Conservation (phyloP, 371 early-diverging fungal species). For the Nosema bombycis region DNA sequence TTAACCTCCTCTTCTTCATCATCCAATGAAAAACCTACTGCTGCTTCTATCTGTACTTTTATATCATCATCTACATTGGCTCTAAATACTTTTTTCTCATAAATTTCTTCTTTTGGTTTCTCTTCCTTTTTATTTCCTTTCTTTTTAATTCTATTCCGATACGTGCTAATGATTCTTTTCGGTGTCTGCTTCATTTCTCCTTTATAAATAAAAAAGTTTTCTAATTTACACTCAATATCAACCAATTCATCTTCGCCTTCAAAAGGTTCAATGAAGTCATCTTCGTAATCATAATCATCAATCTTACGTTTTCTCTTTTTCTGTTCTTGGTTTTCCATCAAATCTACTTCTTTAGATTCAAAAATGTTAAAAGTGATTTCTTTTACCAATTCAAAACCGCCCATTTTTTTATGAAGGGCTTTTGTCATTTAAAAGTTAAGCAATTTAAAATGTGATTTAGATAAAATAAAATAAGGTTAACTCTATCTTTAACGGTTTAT, state of each 20-base stretch:
- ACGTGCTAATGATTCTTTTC: constrained; percentile 44
- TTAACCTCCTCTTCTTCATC: no score
- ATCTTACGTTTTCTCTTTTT: constrained; percentile 37
- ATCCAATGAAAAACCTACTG: no score
- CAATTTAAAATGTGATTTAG: background rate
- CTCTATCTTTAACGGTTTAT: background rate
- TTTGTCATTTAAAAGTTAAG: background rate
- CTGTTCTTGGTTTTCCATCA: constrained; percentile 22
- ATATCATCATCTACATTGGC: no score
- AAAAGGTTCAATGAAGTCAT: constrained; percentile 57
- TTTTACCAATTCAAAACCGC: constrained; percentile 4
- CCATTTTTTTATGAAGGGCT: background rate
- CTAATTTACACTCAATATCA: constrained; percentile 53
- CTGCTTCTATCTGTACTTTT: no score
- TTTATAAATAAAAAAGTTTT: constrained; percentile 61
- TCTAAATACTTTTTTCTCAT: background rate
- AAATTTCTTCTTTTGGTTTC: background rate
- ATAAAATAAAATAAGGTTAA: background rate
- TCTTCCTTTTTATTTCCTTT: background rate
- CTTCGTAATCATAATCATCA: constrained; percentile 61
- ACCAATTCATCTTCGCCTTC: constrained; percentile 58
- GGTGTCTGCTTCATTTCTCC: constrained; percentile 43
- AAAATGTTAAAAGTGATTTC: constrained; percentile 36
- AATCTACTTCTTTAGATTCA: constrained; percentile 49
- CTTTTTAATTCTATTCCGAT: constrained; percentile 30